Base-by-base conservation (phyloP, 495 filamentous ascomycete genomes). In the Neurospora tetraspora region DNA sequence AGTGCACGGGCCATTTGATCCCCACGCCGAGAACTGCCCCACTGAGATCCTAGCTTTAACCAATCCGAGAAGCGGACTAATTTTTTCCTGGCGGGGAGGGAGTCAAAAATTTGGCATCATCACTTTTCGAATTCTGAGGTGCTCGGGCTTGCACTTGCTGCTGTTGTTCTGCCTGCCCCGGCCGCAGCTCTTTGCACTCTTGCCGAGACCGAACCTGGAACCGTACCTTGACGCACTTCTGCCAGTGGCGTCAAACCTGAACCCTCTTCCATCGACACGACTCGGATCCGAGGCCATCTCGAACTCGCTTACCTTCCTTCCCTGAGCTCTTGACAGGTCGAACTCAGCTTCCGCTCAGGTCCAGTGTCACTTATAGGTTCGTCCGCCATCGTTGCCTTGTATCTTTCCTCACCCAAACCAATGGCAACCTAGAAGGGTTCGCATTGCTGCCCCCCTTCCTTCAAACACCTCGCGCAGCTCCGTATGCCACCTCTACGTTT, bases 21-120 rank as follows among this genome's bases (percentile, higher is more conserved):
- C 23, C 47, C 53, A 65, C 27, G 53, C 27, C 12, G 27, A 36
- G 53, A 18, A 34, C 3, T 34, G 53, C 53, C 53, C 53, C 53
- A 65, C 72, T 70, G 45, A 70, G 70, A 73, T 5, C 9, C 65
- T 8, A 36, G 16, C 71, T 39, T 68, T 23, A 61, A 7, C 78
- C 78, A 79, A 80, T 79, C 73, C 36, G 18, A 65, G 23, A 14
- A n/a, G 65, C 4, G 38, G 5, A 42, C 34, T 68, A 38, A 73
- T 75, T 76, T 79, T 80, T 77, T 76, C 76, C 76, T 74, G 74
- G 77, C 77, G 77, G 77, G 78, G 78, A 72, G 3, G 72, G 14
- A 69, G 69, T 75, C 70, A 77, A 80, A 80, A 80, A 73, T 77
- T 79, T 77, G 74, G 76, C 78, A 74, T 78, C 76, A 75, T 75